These are phyloP conservation scores for Cavenderia fasciculata DNA, from an alignment of 78 protist genomes.

Conservation along the genomic window DNA sequence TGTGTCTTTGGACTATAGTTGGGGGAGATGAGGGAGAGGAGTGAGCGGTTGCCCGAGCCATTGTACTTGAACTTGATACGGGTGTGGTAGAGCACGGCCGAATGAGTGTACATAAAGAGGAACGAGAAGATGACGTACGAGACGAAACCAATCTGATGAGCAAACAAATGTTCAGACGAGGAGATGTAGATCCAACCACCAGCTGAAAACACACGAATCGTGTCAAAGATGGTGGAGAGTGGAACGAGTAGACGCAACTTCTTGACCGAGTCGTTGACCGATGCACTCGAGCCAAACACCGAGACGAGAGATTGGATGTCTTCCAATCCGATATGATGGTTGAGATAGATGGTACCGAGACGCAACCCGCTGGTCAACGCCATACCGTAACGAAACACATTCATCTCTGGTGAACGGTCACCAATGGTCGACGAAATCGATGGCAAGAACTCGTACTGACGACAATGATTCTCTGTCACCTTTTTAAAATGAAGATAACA, in stretches of 20 bases:
- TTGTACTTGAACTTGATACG: conserved; percentile 31
- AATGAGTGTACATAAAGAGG: conserved; percentile 51
- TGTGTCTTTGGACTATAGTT: conserved; percentile 35
- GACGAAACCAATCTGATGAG: conserved; percentile 64
- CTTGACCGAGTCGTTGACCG: not conserved
- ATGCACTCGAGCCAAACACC: not conserved
- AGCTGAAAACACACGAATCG: conserved; percentile 55
- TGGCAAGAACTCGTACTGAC: conserved; percentile 57
- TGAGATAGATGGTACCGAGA: conserved; percentile 57
- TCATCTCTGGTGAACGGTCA: conserved; percentile 76
- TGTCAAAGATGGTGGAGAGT: conserved; percentile 30
- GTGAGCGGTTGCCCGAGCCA: not conserved
- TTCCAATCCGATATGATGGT: conserved; percentile 31
- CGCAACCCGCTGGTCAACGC: conserved; percentile 66
- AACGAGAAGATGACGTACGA: conserved; percentile 60
- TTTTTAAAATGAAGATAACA: conserved; percentile 50
- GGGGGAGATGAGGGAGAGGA: not conserved
- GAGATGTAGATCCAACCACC: conserved; percentile 70
- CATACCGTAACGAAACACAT: conserved; percentile 69
- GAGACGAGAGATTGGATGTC: conserved; percentile 11
- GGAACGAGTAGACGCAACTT: conserved; percentile 14
- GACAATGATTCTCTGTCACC: conserved; percentile 54
- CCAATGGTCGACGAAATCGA: conserved; percentile 64
- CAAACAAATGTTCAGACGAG: conserved; percentile 25
- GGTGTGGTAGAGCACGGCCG: conserved; percentile 45